Base-by-base conservation (phyloP, 1,284 basidiomycete species). In the Cutaneotrichosporon sp. region DNA sequence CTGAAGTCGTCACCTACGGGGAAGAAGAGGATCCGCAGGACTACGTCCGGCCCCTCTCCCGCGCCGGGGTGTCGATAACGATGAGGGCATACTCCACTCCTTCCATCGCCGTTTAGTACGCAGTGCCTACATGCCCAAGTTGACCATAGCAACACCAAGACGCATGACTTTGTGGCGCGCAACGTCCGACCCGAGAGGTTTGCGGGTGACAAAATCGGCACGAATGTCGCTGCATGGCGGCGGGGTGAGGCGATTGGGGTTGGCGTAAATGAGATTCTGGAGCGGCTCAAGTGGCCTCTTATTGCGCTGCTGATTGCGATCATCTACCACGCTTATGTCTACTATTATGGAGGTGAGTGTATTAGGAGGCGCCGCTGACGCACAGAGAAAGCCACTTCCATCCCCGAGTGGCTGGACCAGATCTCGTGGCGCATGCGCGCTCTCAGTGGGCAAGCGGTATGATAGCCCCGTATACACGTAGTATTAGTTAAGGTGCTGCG, bases 21-120 rank as follows among this genome's bases (percentile, higher is more conserved):
- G 65, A 55, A 20, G 69, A 69, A 44, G 71, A 74, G 52, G 63
- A 68, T 49, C 60, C 67, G 64, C 60, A 67, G 44, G 62, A 68
- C 38, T 76, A 76, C 51, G 74, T 69, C 24, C 66, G 75, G 6
- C 75, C 75, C 8, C 55, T 76, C 8, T 73, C 71, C 4, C 52
- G 75, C 53, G 72, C 75, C 11, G 75, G 68, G 1, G 58, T 75
- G 17, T 68, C 68, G 0, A 60, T 64, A 17, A 52, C 71, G 34
- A 69, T 72, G 61, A 55, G 61, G 24, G 68, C 70, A 2, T 72
- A 67, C 48, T 46, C 65, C 7, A 75, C 75, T 2, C 75, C 75
- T 3, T 67, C 68, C 31, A 43, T 76, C 25, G 59, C 74, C 3
- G 54, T 76, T 10, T 76, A 76, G 74, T 75, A 39, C 31, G 70